phyloP scores from a whole-genome alignment of 805 yeast genomes.

The Myxozyma neotropica region DNA sequence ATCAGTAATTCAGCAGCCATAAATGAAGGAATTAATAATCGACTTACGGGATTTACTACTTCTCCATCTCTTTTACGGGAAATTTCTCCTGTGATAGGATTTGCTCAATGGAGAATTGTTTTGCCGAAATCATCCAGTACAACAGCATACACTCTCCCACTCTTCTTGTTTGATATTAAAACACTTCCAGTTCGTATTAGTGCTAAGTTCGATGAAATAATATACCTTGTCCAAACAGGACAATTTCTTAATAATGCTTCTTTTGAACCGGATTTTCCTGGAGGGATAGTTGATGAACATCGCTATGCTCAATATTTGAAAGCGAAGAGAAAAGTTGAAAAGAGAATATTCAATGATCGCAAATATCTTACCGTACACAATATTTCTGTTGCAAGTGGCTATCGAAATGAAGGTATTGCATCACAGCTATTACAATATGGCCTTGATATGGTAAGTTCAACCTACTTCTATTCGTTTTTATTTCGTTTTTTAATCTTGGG shows the following conservation, averaged over 20 bases:
- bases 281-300: slow-evolving; percentile 16
- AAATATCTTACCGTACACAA: neutral
- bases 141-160: neutral
- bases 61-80: neutral
- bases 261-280: slow-evolving; percentile 6
- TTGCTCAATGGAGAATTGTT: slow-evolving; percentile 16
- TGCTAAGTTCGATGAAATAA: slow-evolving; percentile 2
- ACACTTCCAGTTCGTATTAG: slow-evolving; percentile 4
- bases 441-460: slow-evolving; percentile 19
- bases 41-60: neutral
- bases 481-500: neutral
- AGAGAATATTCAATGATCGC: neutral
- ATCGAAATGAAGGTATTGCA: slow-evolving; percentile 8
- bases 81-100: slow-evolving; percentile 14
- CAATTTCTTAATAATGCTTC: neutral
- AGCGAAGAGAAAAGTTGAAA: slow-evolving; percentile 5
- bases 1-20: neutral
- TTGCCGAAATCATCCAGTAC: neutral
- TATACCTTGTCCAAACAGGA: neutral
- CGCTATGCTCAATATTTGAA: slow-evolving; percentile 6
- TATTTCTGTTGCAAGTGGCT: neutral
- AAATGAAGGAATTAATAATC: neutral
- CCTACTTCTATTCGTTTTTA: neutral
- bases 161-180: slow-evolving; percentile 22
- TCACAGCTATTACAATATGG: slow-evolving; percentile 24